These are phyloP conservation scores for Saccharum officinarum DNA, from an alignment of 176 grass and related monocot species.

Conservation along the genomic window DNA sequence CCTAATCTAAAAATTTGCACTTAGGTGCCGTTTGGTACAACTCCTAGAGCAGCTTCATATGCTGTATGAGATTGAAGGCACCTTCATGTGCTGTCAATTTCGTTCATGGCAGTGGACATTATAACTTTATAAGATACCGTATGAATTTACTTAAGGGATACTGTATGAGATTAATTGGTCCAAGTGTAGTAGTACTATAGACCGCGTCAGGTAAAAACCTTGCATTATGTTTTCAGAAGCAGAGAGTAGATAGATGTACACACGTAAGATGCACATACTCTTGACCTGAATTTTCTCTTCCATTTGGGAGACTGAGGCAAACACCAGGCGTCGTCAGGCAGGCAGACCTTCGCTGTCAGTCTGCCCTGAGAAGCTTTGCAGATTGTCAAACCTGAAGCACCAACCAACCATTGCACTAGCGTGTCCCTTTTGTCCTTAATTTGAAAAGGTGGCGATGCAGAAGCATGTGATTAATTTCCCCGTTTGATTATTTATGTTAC, in stretches of 20 bases:
- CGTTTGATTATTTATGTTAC: background rate
- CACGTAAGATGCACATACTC: background rate
- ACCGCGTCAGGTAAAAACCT: background rate
- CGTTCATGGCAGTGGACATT: too few relatives aligned
- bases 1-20: background rate
- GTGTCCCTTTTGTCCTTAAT: background rate
- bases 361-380: background rate
- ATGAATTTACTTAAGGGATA: too few relatives aligned
- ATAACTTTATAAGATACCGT: too few relatives aligned
- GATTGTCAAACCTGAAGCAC: slow-evolving; percentile 33
- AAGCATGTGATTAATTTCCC: slow-evolving; percentile 12
- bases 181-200: background rate
- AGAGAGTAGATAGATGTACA: background rate
- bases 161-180: background rate
- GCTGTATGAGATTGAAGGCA: background rate
- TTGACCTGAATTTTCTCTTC: background rate
- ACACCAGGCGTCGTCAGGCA: slow-evolving; percentile 5
- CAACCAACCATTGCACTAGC: slow-evolving; percentile 26
- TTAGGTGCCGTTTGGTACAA: background rate
- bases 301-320: background rate
- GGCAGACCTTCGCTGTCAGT: slow-evolving; percentile 12
- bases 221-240: background rate
- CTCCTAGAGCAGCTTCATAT: background rate
- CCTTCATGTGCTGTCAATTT: background rate
- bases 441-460: background rate